Percentiles rank a stretch among this genome's conserved stretches.
These are phyloP conservation scores for Salix caprea DNA, from an alignment of 345 rosid genomes.

Conservation along the genomic window DNA sequence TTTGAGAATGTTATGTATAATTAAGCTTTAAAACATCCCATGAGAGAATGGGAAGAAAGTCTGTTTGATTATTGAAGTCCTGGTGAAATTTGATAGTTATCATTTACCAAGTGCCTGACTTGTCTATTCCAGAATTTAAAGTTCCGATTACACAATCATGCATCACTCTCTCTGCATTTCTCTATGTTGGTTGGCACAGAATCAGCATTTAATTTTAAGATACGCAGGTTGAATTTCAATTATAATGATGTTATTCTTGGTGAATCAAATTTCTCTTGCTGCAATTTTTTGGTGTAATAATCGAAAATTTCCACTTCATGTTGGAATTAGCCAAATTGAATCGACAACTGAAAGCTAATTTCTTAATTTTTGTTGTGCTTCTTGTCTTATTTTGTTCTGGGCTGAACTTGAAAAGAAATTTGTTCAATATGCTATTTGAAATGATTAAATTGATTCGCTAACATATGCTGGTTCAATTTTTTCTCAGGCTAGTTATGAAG, in stretches of 20 bases:
- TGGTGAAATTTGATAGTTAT: not conserved
- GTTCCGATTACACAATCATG: not conserved
- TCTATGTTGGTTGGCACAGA: not conserved
- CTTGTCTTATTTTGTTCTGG: no score
- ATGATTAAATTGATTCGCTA: not conserved
- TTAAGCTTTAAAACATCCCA: no score
- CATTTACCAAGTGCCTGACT: not conserved
- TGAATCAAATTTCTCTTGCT: not conserved
- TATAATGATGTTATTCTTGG: not conserved
- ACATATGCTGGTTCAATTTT: not conserved
- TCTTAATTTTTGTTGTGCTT: no score
- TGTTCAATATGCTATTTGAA: not conserved
- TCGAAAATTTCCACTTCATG: not conserved
- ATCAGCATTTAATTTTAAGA: not conserved
- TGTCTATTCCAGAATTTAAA: not conserved
- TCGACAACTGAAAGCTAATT: not conserved
- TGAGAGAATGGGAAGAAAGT: no score
- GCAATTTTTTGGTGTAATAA: not conserved
- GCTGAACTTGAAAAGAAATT: not conserved
- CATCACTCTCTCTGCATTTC: no score
- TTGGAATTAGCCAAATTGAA: no score
- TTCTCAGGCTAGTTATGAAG: constrained; percentile 16
- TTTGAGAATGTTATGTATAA: no score
- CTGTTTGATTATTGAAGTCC: not conserved
- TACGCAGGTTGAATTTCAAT: not conserved